A percentile compares a stretch with the other conserved stretches of the same genome.
Evolutionary conservation across 2,329 filamentous ascomycete genomes (phyloP).

Genomic region (Hypomyces perniciosus): DNA sequence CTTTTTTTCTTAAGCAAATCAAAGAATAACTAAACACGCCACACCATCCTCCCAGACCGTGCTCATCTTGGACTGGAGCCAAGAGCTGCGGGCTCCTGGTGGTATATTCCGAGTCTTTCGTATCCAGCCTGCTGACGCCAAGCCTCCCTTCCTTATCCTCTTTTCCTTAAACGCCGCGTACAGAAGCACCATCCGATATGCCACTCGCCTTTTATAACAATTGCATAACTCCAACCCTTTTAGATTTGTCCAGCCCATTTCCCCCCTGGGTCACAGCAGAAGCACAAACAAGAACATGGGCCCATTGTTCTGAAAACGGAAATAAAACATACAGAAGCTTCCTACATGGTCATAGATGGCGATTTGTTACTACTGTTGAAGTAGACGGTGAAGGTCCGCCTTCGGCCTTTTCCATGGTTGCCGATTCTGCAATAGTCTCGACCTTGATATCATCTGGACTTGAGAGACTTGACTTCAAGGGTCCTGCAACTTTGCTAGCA

Average conservation of each 20-base stretch:
- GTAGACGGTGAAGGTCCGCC: slow-evolving; percentile 19
- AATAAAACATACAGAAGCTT: slow-evolving; percentile 21
- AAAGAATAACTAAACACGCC: neutral
- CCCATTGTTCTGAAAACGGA: slow-evolving; percentile 3
- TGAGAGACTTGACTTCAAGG: slow-evolving; percentile 29
- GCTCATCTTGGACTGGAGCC: neutral
- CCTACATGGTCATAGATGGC: slow-evolving; percentile 21
- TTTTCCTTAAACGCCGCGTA: neutral
- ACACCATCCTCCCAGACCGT: neutral
- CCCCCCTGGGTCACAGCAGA: slow-evolving; percentile 14
- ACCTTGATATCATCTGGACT: slow-evolving; percentile 33
- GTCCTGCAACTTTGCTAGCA: slow-evolving; percentile 30
- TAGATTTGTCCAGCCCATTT: slow-evolving; percentile 17
- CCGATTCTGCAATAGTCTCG: slow-evolving; percentile 28
- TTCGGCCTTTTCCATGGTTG: slow-evolving; percentile 23
- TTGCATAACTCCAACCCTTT: slow-evolving; percentile 26
- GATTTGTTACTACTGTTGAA: slow-evolving; percentile 22
- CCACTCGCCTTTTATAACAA: slow-evolving; percentile 10
- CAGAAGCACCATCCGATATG: slow-evolving; percentile 2
- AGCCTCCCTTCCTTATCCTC: neutral
- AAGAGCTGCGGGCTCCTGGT: no score
- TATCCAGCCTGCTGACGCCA: neutral
- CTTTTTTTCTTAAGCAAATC: slow-evolving; percentile 6
- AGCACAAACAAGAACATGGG: slow-evolving; percentile 12
- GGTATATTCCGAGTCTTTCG: neutral